Evolutionary conservation across 2,329 filamentous ascomycete species (phyloP), one percentile per base, ranked within the genome.

Genomic region (Rhynchosporium secalis): DNA sequence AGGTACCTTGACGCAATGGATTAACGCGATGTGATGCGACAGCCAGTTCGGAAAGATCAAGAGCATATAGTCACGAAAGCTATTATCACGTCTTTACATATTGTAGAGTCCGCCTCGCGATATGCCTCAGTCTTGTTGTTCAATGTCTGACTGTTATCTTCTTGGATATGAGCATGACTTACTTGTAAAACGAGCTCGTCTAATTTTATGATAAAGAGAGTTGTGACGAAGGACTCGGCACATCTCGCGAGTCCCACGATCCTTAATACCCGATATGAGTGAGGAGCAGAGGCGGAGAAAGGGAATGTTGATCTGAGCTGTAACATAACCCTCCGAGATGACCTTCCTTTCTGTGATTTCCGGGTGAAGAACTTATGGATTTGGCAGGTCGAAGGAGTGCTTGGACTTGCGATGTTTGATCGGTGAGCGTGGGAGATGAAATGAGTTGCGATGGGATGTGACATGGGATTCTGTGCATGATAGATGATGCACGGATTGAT

Each of bases 141-240:
- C 20, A 1, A 20, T 20, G 1, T 20, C 20, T 20, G 20, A 20
- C 20, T 20, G 20, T 41, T 5, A 13, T 43, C 41, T 15, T 43
- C 41, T 43, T 43, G 41, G 41, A 43, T 43, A 43, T 43, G 40
- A 15, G 40, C 1, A 43, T 20, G 20, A 20, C 20, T 20, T 20
- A 20, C 20, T 20, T 20, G 20, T 20, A 20, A 20, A 20, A 20
- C 20, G 20, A 20, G 20, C 20, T 20, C 20, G 40, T 9, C 15
- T 12, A 41, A 41, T 41, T 41, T 43, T 43, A 43, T 15, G 15
- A 12, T 33, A 33, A 52, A 31, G 8, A 52, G 28, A 12, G 36
- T 43, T 46, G n/a, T n/a, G 36, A 54, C 51, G 36, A 54, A 20
- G 51, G n/a, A 33, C 51, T 54, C 40, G 51, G 51, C 36, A 40